phyloP scores from a whole-genome alignment of 805 yeast species.

The Yarrowia sp. region DNA sequence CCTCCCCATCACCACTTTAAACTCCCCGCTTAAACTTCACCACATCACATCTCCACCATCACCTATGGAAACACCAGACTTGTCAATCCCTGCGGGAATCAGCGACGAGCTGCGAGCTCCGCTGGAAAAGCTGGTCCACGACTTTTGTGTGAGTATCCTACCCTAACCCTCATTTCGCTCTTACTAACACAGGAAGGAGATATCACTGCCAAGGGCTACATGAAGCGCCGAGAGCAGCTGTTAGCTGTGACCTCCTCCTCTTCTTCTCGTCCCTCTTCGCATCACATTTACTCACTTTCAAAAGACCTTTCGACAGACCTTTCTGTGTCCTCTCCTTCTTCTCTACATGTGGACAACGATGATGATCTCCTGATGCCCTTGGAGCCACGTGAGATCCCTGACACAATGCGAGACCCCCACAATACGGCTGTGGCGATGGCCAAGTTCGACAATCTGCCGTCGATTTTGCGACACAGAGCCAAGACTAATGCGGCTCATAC shows the following conservation, averaged over 20 bases:
- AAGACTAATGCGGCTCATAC: slow-evolving; percentile 59
- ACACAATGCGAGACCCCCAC: slow-evolving; percentile 42
- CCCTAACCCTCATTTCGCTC: background rate
- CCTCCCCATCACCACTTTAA: too few relatives aligned
- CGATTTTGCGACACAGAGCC: slow-evolving; percentile 72
- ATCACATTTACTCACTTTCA: slow-evolving; percentile 21
- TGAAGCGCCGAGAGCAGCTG: slow-evolving; percentile 52
- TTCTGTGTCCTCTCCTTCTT: slow-evolving; percentile 25
- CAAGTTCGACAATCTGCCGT: slow-evolving; percentile 60
- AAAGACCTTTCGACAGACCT: slow-evolving; percentile 15
- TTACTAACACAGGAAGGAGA: slow-evolving; percentile 52
- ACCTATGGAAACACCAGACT: slow-evolving; percentile 25
- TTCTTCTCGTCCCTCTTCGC: slow-evolving; percentile 28
- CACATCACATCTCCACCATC: background rate
- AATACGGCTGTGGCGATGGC: slow-evolving; percentile 37
- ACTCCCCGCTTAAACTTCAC: background rate
- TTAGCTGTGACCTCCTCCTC: slow-evolving; percentile 32
- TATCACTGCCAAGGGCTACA: slow-evolving; percentile 70
- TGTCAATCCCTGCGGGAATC: slow-evolving; percentile 23
- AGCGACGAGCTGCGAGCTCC: slow-evolving; percentile 23
- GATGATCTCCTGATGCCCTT: slow-evolving; percentile 54
- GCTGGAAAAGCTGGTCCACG: slow-evolving; percentile 19
- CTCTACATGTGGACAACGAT: slow-evolving; percentile 25
- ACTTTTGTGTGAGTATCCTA: slow-evolving; percentile 2
- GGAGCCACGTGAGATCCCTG: slow-evolving; percentile 54